Base-by-base conservation (phyloP, 1,284 basidiomycete species). In the Ustilago esculenta region DNA sequence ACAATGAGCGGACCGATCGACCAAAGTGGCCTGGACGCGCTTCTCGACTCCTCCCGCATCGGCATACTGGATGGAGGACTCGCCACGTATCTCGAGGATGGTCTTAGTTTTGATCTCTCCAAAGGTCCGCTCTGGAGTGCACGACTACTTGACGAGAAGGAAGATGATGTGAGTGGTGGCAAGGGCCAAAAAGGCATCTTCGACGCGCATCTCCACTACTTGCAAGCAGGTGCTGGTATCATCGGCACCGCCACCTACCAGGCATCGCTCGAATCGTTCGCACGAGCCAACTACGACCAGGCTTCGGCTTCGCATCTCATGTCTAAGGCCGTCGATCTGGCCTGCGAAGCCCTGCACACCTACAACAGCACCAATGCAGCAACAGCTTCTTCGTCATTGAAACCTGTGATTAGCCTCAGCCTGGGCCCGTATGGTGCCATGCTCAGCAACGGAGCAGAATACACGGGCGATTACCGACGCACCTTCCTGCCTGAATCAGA, bases 171-270 rank as follows among this genome's bases (percentile, higher is more conserved):
- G 8, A 63, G 59, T 34, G 23, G 30, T n/a, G 60, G 63, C 18
- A 61, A 73, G 32, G 69, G 71, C 0, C 65, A 45, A 20, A 49
- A 60, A 29, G 63, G 57, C 4, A 72, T 79, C 48, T 58, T 47
- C 4, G 56, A 68, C n/a, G 69, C 75, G 5, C 76, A 79, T 47
- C 32, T 55, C 5, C 68, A 77, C 45, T 79, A 75, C 36, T 35
- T 77, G 5, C 45, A 72, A 39, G 72, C 75, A 2, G 76, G 76
- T 2, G 73, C 75, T 15, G 52, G 69, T n/a, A 60, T 79, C 36
- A 63, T 79, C 37, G 73, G 68, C 17, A 76, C 75, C 3, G 70
- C 71, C 11, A 75, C 72, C 40, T 77, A 77, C 47, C 75, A 77
- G 42, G 73, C 75, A 10, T 74, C 72, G 14, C 57, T 51, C 35